Evolutionary conservation across 768 basidiomycete genomes (phyloP), one percentile per base, ranked within the genome.

Genomic region (Boletus subcaerulescens): DNA sequence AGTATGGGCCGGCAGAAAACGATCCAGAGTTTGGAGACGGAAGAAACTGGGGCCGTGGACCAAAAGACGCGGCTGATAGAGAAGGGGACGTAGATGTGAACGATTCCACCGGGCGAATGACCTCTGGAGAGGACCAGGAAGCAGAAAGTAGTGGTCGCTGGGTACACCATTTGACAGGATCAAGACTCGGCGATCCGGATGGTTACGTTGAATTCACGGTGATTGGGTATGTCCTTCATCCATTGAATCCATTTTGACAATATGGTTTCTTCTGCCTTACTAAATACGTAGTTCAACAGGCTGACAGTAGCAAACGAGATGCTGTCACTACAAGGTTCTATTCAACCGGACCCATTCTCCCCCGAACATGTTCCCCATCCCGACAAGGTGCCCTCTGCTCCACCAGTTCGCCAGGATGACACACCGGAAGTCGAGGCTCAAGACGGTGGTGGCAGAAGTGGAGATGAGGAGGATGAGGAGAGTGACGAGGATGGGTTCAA

Each of bases 231-330:
- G 56, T 66, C 32, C 38, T 26, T 41, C 20, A 15, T 31, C 3
- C 15, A 15, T 38, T 17, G 43, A n/a, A 14, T 33, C 48, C 35
- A 29, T 20, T 18, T 24, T 33, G 17, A 41, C 17, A 29, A 29
- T 31, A 11, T 13, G n/a, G 26, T 14, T 24, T 29, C 33, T 53
- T 41, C n/a, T 39, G 9, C 31, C 20, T 51, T 50, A 22, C 45
- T 60, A 33, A 67, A 41, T 29, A 20, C 12, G 7, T 48, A 29
- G 45, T 55, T 43, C 20, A 38, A 54, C 64, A 97, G 94, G 24
- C 69, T 94, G 55, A 93, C 87, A 14, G 83, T 94, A 33, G 92
- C 93, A 32, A 95, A 97, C 65, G 89, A 95, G 66, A 95, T 96
- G 92, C 74, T 97, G 18, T 95, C 93, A 3, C 73, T 97, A 13